phyloP scores from a whole-genome alignment of 305 asterid genomes.

The Fraxinus floribunda region DNA sequence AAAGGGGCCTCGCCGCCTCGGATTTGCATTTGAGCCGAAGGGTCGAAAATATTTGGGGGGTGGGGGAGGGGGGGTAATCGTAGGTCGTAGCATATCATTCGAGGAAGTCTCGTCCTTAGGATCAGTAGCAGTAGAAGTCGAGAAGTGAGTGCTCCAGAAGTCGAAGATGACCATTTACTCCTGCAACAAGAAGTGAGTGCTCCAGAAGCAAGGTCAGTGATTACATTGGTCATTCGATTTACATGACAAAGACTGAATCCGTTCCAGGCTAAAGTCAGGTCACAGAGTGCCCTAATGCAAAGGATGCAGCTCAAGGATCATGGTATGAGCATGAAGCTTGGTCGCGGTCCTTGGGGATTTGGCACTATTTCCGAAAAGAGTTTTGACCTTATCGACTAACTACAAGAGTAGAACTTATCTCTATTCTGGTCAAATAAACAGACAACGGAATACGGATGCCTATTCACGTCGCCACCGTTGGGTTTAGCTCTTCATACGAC shows the following conservation, averaged over 20 bases:
- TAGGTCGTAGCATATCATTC: constrained; percentile 46
- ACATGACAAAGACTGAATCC: constrained; percentile 83
- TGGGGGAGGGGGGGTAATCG: too few species aligned
- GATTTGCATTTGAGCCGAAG: neutral
- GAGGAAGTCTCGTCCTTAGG: constrained; percentile 55
- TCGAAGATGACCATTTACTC: constrained; percentile 46
- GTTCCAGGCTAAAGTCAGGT: constrained; percentile 70
- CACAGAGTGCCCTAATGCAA: constrained; percentile 82
- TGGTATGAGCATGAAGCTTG: constrained; percentile 26
- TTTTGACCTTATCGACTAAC: constrained; percentile 34
- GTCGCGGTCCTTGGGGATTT: constrained; percentile 39
- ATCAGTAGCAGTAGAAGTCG: constrained; percentile 42
- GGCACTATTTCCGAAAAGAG: constrained; percentile 60
- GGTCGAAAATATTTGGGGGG: too few species aligned
- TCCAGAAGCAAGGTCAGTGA: constrained; percentile 59
- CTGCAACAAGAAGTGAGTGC: constrained; percentile 50
- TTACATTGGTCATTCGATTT: constrained; percentile 57
- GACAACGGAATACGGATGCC: constrained; percentile 30
- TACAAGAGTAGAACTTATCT: constrained; percentile 37
- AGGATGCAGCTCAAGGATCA: constrained; percentile 52
- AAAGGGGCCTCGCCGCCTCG: neutral
- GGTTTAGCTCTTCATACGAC: constrained; percentile 30
- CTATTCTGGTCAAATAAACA: constrained; percentile 39
- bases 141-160: too few species aligned
- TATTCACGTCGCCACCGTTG: constrained; percentile 23